These are phyloP conservation scores for Panicum hallii DNA, from an alignment of 202 grass and related monocot species.

Conservation along the genomic window DNA sequence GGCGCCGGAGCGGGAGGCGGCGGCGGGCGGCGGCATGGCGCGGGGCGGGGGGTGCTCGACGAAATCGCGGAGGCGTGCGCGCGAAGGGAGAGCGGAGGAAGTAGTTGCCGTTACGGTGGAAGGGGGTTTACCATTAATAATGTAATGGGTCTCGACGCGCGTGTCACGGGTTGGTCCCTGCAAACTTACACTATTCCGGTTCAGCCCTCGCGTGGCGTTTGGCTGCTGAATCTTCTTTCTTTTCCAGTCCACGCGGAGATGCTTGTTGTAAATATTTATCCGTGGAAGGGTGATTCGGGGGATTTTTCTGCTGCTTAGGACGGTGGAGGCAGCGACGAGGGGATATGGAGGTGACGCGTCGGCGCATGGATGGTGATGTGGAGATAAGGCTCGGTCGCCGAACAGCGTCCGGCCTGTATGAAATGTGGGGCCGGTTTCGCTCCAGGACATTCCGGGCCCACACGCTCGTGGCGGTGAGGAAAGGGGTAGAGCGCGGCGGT, in stretches of 20 bases:
- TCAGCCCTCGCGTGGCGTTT: rapidly evolving
- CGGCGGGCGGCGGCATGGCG: neutral
- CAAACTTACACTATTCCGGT: rapidly evolving
- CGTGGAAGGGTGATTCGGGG: neutral
- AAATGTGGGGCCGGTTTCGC: neutral
- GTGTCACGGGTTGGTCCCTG: neutral
- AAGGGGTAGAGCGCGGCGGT: neutral
- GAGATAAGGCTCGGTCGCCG: slow-evolving; percentile 26
- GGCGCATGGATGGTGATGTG: slow-evolving; percentile 31
- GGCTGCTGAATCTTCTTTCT: rapidly evolving
- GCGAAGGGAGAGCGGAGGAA: slow-evolving; percentile 14
- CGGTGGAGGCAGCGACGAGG: slow-evolving; percentile 13
- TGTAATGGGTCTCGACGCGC: neutral
- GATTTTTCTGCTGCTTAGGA: neutral
- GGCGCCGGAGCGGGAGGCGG: slow-evolving; percentile 9
- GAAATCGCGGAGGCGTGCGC: slow-evolving; percentile 28
- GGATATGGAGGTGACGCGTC: slow-evolving; percentile 49
- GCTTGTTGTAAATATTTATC: rapidly evolving
- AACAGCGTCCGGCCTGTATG: neutral
- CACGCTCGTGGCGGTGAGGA: neutral
- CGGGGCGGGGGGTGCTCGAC: slow-evolving; percentile 28
- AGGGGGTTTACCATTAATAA: slow-evolving; percentile 35
- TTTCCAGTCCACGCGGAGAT: neutral
- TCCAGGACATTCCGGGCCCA: rapidly evolving
- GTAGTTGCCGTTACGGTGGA: slow-evolving; percentile 38